Percentiles rank a stretch among this genome's conserved stretches.
phyloP scores from a whole-genome alignment of 192 early-diverging fungal genomes.

The Coemansia brasiliensis region DNA sequence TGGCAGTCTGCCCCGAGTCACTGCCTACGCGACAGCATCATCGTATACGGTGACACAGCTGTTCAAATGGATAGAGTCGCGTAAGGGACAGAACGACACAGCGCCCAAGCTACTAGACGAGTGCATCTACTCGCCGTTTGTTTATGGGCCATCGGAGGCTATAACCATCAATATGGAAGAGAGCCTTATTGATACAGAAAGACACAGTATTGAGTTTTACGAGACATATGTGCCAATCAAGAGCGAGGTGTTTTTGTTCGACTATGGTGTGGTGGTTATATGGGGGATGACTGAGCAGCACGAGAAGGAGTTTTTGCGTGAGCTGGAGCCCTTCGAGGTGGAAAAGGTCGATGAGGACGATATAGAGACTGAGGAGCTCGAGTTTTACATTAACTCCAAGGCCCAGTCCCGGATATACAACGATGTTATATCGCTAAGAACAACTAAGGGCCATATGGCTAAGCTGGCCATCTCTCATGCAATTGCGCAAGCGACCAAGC shows the following conservation, averaged over 20 bases:
- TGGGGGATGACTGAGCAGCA: slow-evolving; percentile 92
- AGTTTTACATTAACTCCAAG: slow-evolving; percentile 71
- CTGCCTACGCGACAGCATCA: slow-evolving; percentile 82
- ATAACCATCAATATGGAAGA: slow-evolving; percentile 50
- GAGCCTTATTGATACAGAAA: slow-evolving; percentile 24
- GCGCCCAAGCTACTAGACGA: slow-evolving; percentile 80
- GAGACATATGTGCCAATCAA: slow-evolving; percentile 54
- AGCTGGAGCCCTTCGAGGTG: slow-evolving; percentile 67
- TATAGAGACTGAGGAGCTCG: slow-evolving; percentile 79
- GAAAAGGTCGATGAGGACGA: slow-evolving; percentile 58
- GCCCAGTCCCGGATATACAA: slow-evolving; percentile 77
- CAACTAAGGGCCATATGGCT: slow-evolving; percentile 78
- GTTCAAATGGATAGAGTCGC: slow-evolving; percentile 72
- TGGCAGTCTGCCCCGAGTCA: slow-evolving; percentile 73
- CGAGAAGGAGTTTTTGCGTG: slow-evolving; percentile 72
- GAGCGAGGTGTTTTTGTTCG: slow-evolving; percentile 85
- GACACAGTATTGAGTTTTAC: slow-evolving; percentile 21
- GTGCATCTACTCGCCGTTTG: slow-evolving; percentile 60
- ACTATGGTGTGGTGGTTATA: slow-evolving; percentile 93
- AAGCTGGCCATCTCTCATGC: slow-evolving; percentile 96
- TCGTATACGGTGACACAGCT: slow-evolving; percentile 78
- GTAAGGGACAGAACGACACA: slow-evolving; percentile 62
- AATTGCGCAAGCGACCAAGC: slow-evolving; percentile 92
- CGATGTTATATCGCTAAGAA: slow-evolving; percentile 82
- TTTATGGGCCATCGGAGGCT: slow-evolving; percentile 42